These are phyloP conservation scores for Hansenula lynferdii DNA, from an alignment of 1,139 yeast species.

Conservation along the genomic window DNA sequence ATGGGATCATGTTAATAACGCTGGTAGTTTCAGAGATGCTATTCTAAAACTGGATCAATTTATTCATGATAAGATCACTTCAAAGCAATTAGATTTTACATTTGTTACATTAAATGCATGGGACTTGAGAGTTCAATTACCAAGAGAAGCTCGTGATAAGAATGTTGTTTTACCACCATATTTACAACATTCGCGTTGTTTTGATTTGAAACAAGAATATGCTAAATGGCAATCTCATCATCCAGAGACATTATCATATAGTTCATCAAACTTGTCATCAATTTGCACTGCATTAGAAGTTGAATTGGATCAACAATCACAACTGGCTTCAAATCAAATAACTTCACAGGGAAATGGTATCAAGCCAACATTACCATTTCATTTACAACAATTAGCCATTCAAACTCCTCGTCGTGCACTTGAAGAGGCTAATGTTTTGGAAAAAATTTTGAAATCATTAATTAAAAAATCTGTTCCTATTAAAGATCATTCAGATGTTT, in stretches of 20 bases:
- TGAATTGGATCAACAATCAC: conserved; percentile 26
- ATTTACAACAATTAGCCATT: conserved; percentile 15
- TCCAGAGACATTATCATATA: conserved; percentile 54
- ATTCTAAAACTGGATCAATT: conserved; percentile 46
- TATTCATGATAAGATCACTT: conserved; percentile 39
- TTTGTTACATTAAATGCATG: conserved; percentile 65
- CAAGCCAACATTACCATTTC: conserved; percentile 15
- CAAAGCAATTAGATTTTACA: conserved; percentile 48
- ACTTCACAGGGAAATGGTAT: no score
- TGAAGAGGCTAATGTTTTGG: conserved; percentile 36
- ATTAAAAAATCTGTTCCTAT: conserved; percentile 49
- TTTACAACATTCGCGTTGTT: conserved; percentile 69
- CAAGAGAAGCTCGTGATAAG: conserved; percentile 79
- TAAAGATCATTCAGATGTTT: conserved; percentile 49
- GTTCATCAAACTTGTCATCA: conserved; percentile 44
- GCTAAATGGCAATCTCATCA: conserved; percentile 65
- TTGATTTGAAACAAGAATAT: conserved; percentile 73
- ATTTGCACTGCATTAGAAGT: conserved; percentile 59
- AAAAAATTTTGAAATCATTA: conserved; percentile 46
- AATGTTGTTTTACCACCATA: conserved; percentile 67
- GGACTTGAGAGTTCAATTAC: conserved; percentile 71
- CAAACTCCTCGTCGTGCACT: conserved; percentile 27
- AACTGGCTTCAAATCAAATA: no score
- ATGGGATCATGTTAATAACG: conserved; percentile 58
- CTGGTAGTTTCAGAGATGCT: conserved; percentile 57